A percentile compares a stretch with the other conserved stretches of the same genome.
These are phyloP conservation scores for Tylopilus orsonianus DNA, from an alignment of 1,284 basidiomycete genomes.

Conservation along the genomic window DNA sequence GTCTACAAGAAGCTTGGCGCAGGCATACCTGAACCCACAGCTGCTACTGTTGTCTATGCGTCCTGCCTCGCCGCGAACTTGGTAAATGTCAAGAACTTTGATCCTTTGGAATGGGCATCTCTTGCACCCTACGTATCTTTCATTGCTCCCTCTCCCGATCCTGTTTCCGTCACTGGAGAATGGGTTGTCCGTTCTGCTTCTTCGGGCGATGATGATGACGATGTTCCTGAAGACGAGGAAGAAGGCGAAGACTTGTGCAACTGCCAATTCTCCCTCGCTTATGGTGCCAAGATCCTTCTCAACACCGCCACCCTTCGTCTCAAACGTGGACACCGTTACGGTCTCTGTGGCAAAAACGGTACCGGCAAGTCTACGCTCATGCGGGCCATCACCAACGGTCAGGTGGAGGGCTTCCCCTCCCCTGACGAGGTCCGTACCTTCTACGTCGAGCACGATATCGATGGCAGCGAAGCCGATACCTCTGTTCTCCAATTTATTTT, in stretches of 20 bases:
- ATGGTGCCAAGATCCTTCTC: conserved; percentile 97
- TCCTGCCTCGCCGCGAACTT: conserved; percentile 82
- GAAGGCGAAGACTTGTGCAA: conserved; percentile 98
- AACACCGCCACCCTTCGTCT: conserved; percentile 95
- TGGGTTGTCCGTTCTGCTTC: conserved; percentile 89
- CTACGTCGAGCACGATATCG: conserved; percentile 99
- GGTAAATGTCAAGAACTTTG: conserved; percentile 90
- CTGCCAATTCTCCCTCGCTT: conserved; percentile 96
- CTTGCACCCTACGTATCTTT: conserved; percentile 79
- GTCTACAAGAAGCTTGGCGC: conserved; percentile 85
- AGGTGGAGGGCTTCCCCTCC: conserved; percentile 97
- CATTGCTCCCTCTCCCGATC: conserved; percentile 64
- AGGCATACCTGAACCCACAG: conserved; percentile 53
- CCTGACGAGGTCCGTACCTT: conserved; percentile 95
- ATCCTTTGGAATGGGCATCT: conserved; percentile 83
- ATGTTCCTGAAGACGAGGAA: conserved; percentile 85
- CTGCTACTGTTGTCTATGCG: conserved; percentile 71
- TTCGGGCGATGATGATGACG: conserved; percentile 70
- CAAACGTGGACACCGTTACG: conserved; percentile 98
- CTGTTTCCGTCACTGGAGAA: conserved; percentile 73
- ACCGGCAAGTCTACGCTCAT: conserved; percentile 98
- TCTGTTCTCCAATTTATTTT: conserved; percentile 90
- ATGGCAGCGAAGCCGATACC: conserved; percentile 91
- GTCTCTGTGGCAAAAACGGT: conserved; percentile 98
- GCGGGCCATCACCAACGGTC: conserved; percentile 94